Conservation (phyloP, 106 monocot species). For the Platanthera zijinensis region DNA sequence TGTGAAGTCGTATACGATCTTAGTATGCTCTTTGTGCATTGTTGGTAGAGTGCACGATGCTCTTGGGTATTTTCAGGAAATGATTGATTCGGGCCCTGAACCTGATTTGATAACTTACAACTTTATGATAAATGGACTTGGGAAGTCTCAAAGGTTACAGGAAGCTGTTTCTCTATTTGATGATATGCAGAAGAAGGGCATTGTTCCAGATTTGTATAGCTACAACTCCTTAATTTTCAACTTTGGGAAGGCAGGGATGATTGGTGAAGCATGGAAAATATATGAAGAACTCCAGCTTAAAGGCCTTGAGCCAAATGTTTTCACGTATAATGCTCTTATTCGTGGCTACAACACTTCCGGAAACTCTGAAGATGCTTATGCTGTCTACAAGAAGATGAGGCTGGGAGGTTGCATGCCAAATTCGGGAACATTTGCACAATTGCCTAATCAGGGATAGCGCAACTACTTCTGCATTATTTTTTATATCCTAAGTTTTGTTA, state of each 20-base stretch:
- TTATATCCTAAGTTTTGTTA: not conserved
- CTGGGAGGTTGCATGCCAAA: constrained; percentile 77
- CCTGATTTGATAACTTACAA: constrained; percentile 88
- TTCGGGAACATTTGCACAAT: constrained; percentile 68
- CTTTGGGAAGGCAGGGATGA: constrained; percentile 65
- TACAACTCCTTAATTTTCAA: constrained; percentile 82
- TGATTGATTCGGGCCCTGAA: constrained; percentile 37
- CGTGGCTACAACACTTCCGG: constrained; percentile 60
- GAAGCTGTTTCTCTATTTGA: constrained; percentile 58
- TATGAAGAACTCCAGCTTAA: constrained; percentile 64
- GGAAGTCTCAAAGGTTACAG: constrained; percentile 43
- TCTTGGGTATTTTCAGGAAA: constrained; percentile 54
- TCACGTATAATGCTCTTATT: constrained; percentile 92
- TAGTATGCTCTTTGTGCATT: constrained; percentile 48
- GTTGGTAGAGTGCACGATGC: constrained; percentile 48
- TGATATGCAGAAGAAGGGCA: constrained; percentile 75
- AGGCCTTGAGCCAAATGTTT: constrained; percentile 85
- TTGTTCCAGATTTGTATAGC: constrained; percentile 78
- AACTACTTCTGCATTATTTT: not conserved
- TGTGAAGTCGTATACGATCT: constrained; percentile 74
- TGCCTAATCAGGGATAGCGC: constrained; percentile 46
- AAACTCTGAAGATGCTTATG: constrained; percentile 55
- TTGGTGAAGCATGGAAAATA: constrained; percentile 65
- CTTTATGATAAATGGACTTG: constrained; percentile 70
- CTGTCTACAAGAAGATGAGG: constrained; percentile 69